Conservation (phyloP, 331 rosid genomes). For the Quercus tomentella region DNA sequence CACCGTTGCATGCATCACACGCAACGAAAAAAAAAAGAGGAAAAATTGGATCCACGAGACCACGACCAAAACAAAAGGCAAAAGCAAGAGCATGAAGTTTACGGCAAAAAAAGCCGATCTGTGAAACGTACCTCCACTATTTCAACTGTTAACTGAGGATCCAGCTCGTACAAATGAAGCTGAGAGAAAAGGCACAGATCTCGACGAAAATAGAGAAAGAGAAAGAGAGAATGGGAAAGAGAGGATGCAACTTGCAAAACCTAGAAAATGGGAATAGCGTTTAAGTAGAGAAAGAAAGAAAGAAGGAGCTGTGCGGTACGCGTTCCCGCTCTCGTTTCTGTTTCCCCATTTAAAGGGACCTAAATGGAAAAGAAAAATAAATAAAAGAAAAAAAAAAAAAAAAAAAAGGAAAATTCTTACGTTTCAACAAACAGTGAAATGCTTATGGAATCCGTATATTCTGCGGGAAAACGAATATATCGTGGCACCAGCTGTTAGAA, state of each 20-base stretch:
- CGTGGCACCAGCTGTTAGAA: conserved; percentile 28
- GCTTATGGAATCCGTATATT: conserved; percentile 43
- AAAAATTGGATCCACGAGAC: background rate
- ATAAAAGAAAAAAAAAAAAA: background rate
- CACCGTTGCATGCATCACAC: background rate
- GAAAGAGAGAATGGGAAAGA: background rate
- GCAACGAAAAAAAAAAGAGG: background rate
- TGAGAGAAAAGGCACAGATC: conserved; percentile 41
- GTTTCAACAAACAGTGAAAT: background rate
- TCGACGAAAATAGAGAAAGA: conserved; percentile 5
- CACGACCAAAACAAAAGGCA: background rate
- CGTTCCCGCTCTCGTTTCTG: conserved; percentile 39
- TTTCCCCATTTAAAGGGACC: conserved; percentile 29
- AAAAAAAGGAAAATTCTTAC: background rate
- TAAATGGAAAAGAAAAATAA: background rate
- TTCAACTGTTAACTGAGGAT: background rate
- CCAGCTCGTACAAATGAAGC: conserved; percentile 2
- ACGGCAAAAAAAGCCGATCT: background rate
- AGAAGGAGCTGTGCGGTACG: conserved; percentile 21
- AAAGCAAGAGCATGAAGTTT: background rate
- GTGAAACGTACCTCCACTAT: conserved; percentile 7
- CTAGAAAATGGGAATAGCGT: background rate
- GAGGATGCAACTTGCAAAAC: background rate
- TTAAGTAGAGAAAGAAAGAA: conserved; percentile 28
- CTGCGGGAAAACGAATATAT: conserved; percentile 7